Evolutionary conservation across 208 protist genomes (phyloP), one percentile per base, ranked within the genome.

Genomic region (Leishmania braziliensis): DNA sequence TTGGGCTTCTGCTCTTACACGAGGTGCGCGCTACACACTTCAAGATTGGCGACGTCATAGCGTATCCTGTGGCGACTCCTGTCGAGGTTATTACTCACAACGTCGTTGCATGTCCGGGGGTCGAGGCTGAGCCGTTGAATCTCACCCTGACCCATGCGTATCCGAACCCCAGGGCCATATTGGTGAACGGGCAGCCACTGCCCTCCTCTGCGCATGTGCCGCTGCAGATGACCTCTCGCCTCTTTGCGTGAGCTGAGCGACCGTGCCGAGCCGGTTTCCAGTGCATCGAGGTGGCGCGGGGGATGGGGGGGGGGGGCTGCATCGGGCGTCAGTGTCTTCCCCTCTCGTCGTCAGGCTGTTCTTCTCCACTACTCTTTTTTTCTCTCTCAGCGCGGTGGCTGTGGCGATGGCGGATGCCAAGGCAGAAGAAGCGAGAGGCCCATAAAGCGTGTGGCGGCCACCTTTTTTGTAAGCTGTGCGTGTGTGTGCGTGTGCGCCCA

Each of bases 221-320:
- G 23, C 86, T 95, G 39, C 91, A 90, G 58, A 88, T 97, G 77
- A 92, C 90, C 2, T 95, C 94, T 62, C 86, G 92, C 43, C 80
- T 97, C 29, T 97, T 97, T 83, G 84, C 92, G 16, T 97, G 76
- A 79, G 60, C 36, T 73, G 26, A 53, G 46, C 46, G 46, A 73
- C 23, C 33, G 46, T 23, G 23, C 6, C 5, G 26, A 50, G 20
- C 46, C 26, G 39, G 26, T 33, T 51, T 23, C 68, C 2, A 10
- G 36, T 26, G 39, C 12, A 9, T 73, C 3, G 2, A 36, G 0
- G 68, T 46, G 68, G 16, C 20, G 29, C 48, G 26, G 36, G 72
- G 26, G 16, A 6, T 39, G 60, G 33, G 33, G 26, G 48, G 51
- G 39, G 50, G 48, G n/a, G 72, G 33, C 72, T 36, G 51, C 23